Evolutionary conservation across 768 basidiomycete species (phyloP), one percentile per base, ranked within the genome.

Genomic region (Cystobasidium tubakii): DNA sequence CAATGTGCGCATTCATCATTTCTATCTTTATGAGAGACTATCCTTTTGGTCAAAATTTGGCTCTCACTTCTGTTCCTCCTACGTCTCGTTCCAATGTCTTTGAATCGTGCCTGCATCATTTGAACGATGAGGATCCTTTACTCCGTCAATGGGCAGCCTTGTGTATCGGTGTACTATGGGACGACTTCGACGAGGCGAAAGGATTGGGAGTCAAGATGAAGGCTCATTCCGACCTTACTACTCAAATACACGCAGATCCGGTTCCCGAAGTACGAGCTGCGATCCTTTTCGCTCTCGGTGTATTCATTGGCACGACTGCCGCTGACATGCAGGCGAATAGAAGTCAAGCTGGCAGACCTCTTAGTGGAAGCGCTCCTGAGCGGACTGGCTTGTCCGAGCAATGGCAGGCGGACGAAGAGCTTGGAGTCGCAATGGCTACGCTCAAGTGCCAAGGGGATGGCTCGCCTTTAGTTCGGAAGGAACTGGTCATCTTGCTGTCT

Each of bases 1-100:
- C 96, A 0, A 98, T 98, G 95, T 98, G 94, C 80, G 90, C 92
- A 0, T 98, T 98, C 83, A 93, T 97, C 77, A 87, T 98, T 31
- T 86, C 90, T 27, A 88, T 92, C 17, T 88, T 96, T 63, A 88
- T 90, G 46, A 88, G 95, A n/a, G 92, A 92, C 78, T 91, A 89
- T 80, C 85, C 86, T n/a, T 85, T 85, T 1, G 94, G 94, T 4
- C 93, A 98, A 82, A 85, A 86, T 65, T 91, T 91, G 1, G 94
- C 92, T 81, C 87, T 89, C 82, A 77, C 79, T 7, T 63, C 70
- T 44, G 55, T 66, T 1, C 55, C 70, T 2, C 36, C 66, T 34
- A 73, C 23, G 3, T n/a, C 83, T 85, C 75, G 90, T 88, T 78
- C 83, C 85, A 73, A 81, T 19, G 91, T 96, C 0, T 92, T 98